These are phyloP conservation scores for Orbilia oligospora DNA, from an alignment of 2,329 filamentous ascomycete genomes.

Conservation along the genomic window DNA sequence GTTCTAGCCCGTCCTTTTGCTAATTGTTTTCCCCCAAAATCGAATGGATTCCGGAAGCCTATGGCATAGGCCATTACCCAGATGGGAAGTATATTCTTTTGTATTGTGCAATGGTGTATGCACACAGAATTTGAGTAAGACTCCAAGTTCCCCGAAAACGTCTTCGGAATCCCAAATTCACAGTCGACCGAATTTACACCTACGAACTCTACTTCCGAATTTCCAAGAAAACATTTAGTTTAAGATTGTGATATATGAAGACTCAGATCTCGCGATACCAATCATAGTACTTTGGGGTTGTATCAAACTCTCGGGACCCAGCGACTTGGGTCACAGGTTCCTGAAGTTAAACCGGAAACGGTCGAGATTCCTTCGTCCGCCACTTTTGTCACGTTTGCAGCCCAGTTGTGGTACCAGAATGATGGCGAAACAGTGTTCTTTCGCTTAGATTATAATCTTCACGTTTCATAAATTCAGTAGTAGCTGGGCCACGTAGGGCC, in stretches of 20 bases:
- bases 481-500: no score
- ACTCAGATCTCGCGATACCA: neutral
- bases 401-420: slow-evolving; percentile 38
- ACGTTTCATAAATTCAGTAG: neutral
- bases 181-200: neutral
- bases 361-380: neutral
- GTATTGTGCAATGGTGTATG: neutral
- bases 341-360: slow-evolving; percentile 41
- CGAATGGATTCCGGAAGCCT: neutral
- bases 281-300: neutral
- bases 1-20: neutral
- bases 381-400: slow-evolving; percentile 27
- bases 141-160: neutral
- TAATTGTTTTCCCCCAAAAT: neutral
- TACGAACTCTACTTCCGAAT: neutral
- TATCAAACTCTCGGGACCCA: slow-evolving; percentile 20
- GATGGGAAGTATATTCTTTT: neutral
- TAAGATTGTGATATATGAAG: neutral
- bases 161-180: neutral
- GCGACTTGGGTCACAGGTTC: slow-evolving; percentile 13
- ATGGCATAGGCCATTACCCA: neutral
- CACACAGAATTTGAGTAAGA: no score
- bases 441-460: slow-evolving; percentile 27
- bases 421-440: slow-evolving; percentile 7
- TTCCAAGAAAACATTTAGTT: neutral